Conservation (phyloP, 768 basidiomycete species). For the Termitomyces sp. region DNA sequence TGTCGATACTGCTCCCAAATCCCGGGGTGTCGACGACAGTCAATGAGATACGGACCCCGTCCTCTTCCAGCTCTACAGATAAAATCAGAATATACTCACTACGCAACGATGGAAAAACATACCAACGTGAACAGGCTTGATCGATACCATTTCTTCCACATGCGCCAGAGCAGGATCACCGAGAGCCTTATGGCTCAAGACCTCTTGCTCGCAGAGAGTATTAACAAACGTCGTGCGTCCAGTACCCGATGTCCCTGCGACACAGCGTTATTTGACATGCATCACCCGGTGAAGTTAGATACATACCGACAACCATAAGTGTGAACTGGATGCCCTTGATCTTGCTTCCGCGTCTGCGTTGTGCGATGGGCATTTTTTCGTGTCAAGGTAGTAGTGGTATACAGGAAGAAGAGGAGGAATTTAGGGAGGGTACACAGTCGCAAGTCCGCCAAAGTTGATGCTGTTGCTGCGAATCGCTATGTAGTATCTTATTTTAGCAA, state of each 20-base stretch:
- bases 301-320: slow-evolving; percentile 84
- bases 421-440: slow-evolving; percentile 2
- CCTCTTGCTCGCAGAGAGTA: slow-evolving; percentile 80
- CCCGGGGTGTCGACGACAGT: slow-evolving; percentile 92
- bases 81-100: neutral
- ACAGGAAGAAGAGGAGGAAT: slow-evolving; percentile 6
- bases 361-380: slow-evolving; percentile 39
- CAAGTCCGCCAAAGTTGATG: neutral
- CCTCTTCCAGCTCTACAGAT: slow-evolving; percentile 79
- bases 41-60: slow-evolving; percentile 83
- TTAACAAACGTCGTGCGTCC: slow-evolving; percentile 90
- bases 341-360: slow-evolving; percentile 62
- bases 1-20: slow-evolving; percentile 89
- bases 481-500: slow-evolving; percentile 7
- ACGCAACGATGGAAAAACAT: slow-evolving; percentile 5
- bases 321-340: slow-evolving; percentile 91
- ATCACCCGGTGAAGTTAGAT: neutral
- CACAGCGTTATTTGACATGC: neutral
- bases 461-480: neutral
- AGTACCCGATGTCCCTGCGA: slow-evolving; percentile 77
- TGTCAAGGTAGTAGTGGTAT: neutral
- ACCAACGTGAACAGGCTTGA: slow-evolving; percentile 82
- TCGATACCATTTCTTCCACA: slow-evolving; percentile 68
- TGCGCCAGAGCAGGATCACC: slow-evolving; percentile 69
- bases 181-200: slow-evolving; percentile 61